Evolutionary conservation across 2,329 filamentous ascomycete species (phyloP), one percentile per base, ranked within the genome.

Genomic region (Calonectria pseudoreteaudii): DNA sequence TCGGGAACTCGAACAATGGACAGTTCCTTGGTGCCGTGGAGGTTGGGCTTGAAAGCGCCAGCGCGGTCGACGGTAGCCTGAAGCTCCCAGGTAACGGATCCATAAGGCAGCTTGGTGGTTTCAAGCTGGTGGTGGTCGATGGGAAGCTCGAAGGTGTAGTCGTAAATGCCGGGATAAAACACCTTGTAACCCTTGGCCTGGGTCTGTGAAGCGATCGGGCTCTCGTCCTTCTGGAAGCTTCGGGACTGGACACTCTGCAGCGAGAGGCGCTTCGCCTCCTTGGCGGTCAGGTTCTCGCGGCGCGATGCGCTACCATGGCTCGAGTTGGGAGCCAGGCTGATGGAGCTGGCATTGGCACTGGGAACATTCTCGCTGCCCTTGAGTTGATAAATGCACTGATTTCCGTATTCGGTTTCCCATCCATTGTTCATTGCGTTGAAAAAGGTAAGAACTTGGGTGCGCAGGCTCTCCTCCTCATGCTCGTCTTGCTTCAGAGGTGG

Each of bases 81-180:
- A 9, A 98, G 87, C 79, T 97, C 94, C 88, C 97, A 98, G 78
- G 93, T 95, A 34, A 98, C 95, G 4, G 91, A 95, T 11, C 95
- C 96, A 62, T 96, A 93, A 69, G 96, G 95, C 41, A 97, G 91
- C 81, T 94, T 94, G 67, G 96, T 97, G 0, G 95, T 97, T 84
- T 98, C 96, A 0, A 97, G 92, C 75, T 98, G 90, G 79, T 95
- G 93, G 79, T 96, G 96, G 82, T 98, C 95, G 78, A 98, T 93
- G 28, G 93, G 95, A 13, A 98, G 89, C 83, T 98, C 96, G 78
- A 98, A 98, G 47, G 94, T 85, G 82, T 92, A 92, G 74, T 91
- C 90, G 81, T 92, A 92, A 3, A 84, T 87, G 67, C 90, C 96
- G 0, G 96, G 94, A 38, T 93, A 91, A 82, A 98, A 98, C 30